phyloP scores from a whole-genome alignment of 1,139 yeast species.

The Suhomyces bribrorum region DNA sequence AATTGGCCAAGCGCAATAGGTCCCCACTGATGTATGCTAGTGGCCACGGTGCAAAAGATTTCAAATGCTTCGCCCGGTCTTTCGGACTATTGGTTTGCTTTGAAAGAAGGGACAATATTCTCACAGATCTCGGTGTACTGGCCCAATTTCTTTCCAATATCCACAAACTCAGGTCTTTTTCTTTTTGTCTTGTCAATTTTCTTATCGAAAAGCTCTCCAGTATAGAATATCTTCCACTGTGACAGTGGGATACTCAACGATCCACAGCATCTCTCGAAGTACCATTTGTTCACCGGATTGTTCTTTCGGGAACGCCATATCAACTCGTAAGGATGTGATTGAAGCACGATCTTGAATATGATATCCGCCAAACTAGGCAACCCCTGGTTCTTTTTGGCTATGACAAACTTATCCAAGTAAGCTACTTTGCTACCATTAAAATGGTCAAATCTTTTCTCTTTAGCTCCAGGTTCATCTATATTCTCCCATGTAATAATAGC shows the following conservation, averaged over 20 bases:
- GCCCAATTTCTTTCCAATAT: slow-evolving; percentile 31
- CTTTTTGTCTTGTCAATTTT: slow-evolving; percentile 29
- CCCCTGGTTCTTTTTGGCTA: slow-evolving; percentile 79
- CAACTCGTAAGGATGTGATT: slow-evolving; percentile 69
- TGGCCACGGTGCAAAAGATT: background rate
- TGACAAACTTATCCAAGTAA: slow-evolving; percentile 92
- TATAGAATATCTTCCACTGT: slow-evolving; percentile 70
- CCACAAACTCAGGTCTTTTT: slow-evolving; percentile 21
- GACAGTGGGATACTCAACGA: slow-evolving; percentile 54
- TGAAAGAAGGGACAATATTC: slow-evolving; percentile 40
- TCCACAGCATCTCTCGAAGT: slow-evolving; percentile 87
- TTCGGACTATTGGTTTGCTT: background rate
- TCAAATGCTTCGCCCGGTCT: background rate
- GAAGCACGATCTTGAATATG: slow-evolving; percentile 76
- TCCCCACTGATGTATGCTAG: background rate
- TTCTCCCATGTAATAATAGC: slow-evolving; percentile 85
- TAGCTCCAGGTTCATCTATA: background rate
- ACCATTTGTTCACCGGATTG: slow-evolving; percentile 97
- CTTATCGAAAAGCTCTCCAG: slow-evolving; percentile 52
- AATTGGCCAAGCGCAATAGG: background rate
- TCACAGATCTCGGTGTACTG: slow-evolving; percentile 36
- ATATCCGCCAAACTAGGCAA: slow-evolving; percentile 92
- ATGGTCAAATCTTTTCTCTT: slow-evolving; percentile 18
- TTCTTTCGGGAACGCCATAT: slow-evolving; percentile 85
- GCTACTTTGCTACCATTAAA: slow-evolving; percentile 40